Percentiles rank a stretch among this genome's conserved stretches.
phyloP scores from a whole-genome alignment of 2,329 filamentous ascomycete species.

The Claviceps maximensis region DNA sequence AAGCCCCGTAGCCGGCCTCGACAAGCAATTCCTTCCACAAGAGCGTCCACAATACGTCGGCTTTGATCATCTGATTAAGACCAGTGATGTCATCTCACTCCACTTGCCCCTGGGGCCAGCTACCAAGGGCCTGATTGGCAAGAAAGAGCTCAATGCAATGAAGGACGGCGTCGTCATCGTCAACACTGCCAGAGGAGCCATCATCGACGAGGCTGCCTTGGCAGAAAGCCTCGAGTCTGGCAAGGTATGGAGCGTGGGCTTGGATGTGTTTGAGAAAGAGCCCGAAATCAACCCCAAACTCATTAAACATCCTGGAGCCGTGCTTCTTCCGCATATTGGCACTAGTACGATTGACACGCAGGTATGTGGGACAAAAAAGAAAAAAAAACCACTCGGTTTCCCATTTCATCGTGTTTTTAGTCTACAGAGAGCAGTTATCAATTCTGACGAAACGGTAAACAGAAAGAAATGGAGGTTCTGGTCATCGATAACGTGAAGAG shows the following conservation, averaged over 20 bases:
- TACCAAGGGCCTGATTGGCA: conserved; percentile 39
- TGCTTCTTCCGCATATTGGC: conserved; percentile 55
- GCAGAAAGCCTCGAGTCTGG: conserved; percentile 38
- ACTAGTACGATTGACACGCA: conserved; percentile 45
- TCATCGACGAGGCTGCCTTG: conserved; percentile 43
- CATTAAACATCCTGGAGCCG: conserved; percentile 42
- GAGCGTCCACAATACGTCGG: conserved; percentile 26
- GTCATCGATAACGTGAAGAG: conserved; percentile 23
- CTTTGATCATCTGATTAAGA: conserved; percentile 39
- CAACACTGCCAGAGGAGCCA: conserved; percentile 43
- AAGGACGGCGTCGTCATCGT: conserved; percentile 43
- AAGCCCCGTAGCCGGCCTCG: conserved; percentile 21
- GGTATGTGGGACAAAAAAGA: conserved; percentile 1
- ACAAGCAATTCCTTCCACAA: conserved; percentile 24
- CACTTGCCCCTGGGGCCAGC: conserved; percentile 37
- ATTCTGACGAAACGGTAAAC: neutral
- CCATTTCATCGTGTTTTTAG: neutral
- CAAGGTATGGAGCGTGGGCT: conserved; percentile 38
- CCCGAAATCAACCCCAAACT: conserved; percentile 49
- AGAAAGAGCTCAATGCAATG: conserved; percentile 35
- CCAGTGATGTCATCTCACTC: conserved; percentile 40
- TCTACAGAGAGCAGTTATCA: neutral
- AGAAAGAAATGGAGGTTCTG: conserved; percentile 16
- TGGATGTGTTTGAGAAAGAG: conserved; percentile 46
- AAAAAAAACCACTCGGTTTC: no score